Percentiles rank a stretch among this genome's conserved stretches.
These are phyloP conservation scores for Elsinoe arachidis DNA, from an alignment of 2,329 filamentous ascomycete genomes.

Conservation along the genomic window DNA sequence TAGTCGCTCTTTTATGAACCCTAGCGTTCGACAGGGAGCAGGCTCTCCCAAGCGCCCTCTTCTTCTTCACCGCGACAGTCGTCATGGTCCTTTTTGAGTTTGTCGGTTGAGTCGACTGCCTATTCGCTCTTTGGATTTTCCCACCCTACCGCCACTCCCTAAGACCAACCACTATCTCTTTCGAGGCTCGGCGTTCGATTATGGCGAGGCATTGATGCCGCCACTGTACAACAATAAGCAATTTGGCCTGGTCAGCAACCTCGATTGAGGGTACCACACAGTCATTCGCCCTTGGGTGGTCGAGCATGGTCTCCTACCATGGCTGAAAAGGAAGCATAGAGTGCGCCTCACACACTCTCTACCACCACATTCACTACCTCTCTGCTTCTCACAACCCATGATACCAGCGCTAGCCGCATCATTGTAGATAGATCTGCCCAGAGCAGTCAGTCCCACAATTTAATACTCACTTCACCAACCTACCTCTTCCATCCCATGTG, in stretches of 20 bases:
- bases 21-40: background rate
- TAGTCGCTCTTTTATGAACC: slow-evolving; percentile 8
- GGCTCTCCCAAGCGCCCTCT: slow-evolving; percentile 3
- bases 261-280: slow-evolving; percentile 6
- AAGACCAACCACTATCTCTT: background rate
- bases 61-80: slow-evolving; percentile 8
- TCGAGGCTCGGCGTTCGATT: background rate
- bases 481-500: background rate
- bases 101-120: background rate
- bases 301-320: background rate
- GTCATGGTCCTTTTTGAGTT: slow-evolving; percentile 10
- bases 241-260: slow-evolving; percentile 10
- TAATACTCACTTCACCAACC: background rate
- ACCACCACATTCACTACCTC: background rate
- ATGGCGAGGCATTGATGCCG: background rate
- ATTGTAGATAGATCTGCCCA: background rate
- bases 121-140: background rate
- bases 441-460: slow-evolving; percentile 2
- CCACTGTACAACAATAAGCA: slow-evolving; percentile 3
- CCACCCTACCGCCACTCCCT: background rate
- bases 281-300: background rate
- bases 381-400: background rate
- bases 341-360: background rate
- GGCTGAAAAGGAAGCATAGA: background rate
- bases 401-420: slow-evolving; percentile 1